A percentile compares a stretch with the other conserved stretches of the same genome.
Conservation (phyloP, 805 yeast species). For the Yarrowia keelungensis region DNA sequence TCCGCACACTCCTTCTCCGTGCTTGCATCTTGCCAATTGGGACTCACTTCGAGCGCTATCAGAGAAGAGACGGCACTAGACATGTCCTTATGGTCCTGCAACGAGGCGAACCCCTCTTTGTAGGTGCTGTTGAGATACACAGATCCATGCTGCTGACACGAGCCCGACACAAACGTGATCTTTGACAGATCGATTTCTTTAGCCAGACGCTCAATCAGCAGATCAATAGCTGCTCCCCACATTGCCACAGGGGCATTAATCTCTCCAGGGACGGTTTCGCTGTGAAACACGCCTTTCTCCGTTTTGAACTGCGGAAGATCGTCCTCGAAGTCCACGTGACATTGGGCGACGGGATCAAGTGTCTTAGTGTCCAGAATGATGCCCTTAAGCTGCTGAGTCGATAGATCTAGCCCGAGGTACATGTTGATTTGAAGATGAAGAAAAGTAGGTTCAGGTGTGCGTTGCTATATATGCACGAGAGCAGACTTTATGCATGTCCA, state of each 20-base stretch:
- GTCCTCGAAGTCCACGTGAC: conserved; percentile 73
- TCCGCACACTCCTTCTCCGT: conserved; percentile 70
- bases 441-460: neutral
- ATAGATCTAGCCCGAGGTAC: conserved; percentile 73
- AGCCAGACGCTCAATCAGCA: conserved; percentile 61
- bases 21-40: conserved; percentile 96
- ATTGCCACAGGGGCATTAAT: conserved; percentile 82
- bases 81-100: conserved; percentile 1
- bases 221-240: conserved; percentile 87
- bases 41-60: conserved; percentile 65
- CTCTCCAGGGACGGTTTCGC: conserved; percentile 56
- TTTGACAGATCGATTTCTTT: conserved; percentile 60
- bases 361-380: conserved; percentile 62
- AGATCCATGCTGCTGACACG: conserved; percentile 93
- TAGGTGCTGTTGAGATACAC: conserved; percentile 70
- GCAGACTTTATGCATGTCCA: neutral
- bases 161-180: conserved; percentile 77
- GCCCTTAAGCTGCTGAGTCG: conserved; percentile 87
- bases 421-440: neutral
- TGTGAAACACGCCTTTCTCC: conserved; percentile 72
- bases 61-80: conserved; percentile 5
- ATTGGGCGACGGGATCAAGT: conserved; percentile 62
- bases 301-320: conserved; percentile 68
- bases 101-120: neutral
- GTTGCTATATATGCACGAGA: conserved; percentile 15